These are phyloP conservation scores for Trichophyton mentagrophytes DNA, from an alignment of 2,329 filamentous ascomycete genomes.

Conservation along the genomic window DNA sequence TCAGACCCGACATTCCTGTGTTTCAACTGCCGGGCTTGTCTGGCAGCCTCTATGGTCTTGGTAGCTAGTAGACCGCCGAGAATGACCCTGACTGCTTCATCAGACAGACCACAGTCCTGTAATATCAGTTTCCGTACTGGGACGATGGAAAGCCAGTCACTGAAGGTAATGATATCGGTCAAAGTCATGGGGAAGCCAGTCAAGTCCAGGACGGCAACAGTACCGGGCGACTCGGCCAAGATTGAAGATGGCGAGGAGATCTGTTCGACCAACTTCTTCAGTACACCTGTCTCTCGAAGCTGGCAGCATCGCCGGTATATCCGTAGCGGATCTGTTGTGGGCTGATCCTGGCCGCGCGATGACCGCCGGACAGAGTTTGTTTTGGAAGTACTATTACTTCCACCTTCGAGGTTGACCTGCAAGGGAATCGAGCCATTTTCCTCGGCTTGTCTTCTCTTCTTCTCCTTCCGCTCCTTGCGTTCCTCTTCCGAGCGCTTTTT, in stretches of 20 bases:
- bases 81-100: conserved; percentile 76
- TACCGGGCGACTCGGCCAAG: conserved; percentile 52
- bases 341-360: conserved; percentile 44
- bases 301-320: conserved; percentile 95
- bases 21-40: conserved; percentile 30
- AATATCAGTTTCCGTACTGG: conserved; percentile 76
- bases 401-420: conserved; percentile 60
- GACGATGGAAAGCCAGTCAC: conserved; percentile 88
- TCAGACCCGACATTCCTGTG: conserved; percentile 15
- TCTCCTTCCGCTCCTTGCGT: conserved; percentile 81
- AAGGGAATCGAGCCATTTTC: conserved; percentile 78
- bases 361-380: conserved; percentile 20
- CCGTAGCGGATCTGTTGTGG: conserved; percentile 79
- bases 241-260: conserved; percentile 59
- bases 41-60: conserved; percentile 50
- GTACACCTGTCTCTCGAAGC: conserved; percentile 76
- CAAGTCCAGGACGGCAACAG: conserved; percentile 70
- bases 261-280: conserved; percentile 85
- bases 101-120: conserved; percentile 74
- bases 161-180: conserved; percentile 71
- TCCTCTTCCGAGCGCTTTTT: conserved; percentile 93
- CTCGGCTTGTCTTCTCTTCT: conserved; percentile 70
- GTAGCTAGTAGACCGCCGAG: conserved; percentile 74
- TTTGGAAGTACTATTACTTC: conserved; percentile 42
- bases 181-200: conserved; percentile 74